A percentile compares a stretch with the other conserved stretches of the same genome.
Conservation (phyloP, 1,284 basidiomycete species). For the Moesziomyces sp. region DNA sequence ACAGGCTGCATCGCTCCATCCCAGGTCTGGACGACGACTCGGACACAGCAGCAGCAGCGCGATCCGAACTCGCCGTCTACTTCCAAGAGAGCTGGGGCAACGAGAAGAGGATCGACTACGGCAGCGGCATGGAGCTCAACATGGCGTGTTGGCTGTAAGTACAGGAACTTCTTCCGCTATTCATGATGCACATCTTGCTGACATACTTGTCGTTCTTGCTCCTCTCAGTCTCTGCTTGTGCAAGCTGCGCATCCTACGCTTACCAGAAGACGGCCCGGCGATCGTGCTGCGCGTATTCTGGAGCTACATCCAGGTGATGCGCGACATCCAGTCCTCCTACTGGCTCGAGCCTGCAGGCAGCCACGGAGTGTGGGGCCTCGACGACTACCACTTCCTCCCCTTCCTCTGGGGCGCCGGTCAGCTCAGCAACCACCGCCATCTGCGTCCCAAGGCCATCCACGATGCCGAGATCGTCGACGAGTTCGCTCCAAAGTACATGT, state of each 20-base stretch:
- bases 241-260: conserved; percentile 74
- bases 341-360: conserved; percentile 98
- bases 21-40: conserved; percentile 66
- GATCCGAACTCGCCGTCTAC: conserved; percentile 73
- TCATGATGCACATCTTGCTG: not conserved
- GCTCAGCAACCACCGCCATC: conserved; percentile 84
- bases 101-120: conserved; percentile 91
- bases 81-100: conserved; percentile 92
- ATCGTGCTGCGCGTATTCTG: conserved; percentile 90
- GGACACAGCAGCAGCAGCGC: conserved; percentile 23
- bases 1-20: conserved; percentile 32
- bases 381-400: conserved; percentile 97
- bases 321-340: conserved; percentile 88
- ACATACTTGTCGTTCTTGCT: not conserved
- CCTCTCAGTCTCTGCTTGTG: conserved; percentile 75
- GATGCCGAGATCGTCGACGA: conserved; percentile 92
- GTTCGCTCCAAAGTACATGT: conserved; percentile 92
- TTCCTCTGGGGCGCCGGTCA: conserved; percentile 91
- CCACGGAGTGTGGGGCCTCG: conserved; percentile 97
- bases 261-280: conserved; percentile 78
- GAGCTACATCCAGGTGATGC: conserved; percentile 77
- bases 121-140: conserved; percentile 98
- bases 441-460: conserved; percentile 91
- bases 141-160: conserved; percentile 95
- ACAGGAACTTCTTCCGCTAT: not conserved